Base-by-base conservation (phyloP, 805 yeast species). In the Cyberlindnera maritima region DNA sequence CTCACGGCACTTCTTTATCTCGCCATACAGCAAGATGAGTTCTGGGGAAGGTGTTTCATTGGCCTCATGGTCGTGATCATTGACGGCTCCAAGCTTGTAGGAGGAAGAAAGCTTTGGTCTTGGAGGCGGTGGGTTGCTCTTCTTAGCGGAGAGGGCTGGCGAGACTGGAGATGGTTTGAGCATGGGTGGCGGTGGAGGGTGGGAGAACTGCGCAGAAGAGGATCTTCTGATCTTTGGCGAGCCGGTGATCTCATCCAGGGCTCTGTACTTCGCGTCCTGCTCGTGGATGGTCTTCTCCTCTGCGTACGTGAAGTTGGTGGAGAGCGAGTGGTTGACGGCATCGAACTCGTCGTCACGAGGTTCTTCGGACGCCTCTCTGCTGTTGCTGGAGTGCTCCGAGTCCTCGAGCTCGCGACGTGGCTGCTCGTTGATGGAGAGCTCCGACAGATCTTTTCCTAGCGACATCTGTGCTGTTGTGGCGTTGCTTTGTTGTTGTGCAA, bases 21-120 rank as follows among this genome's bases (percentile, higher is more conserved):
- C 79, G 23, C 75, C 63, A 59, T 80, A 86, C 39, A 87, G 69
- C 45, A 77, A 81, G 46, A 84, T 68, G 53, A 87, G 68, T 54
- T 87, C 95, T 5, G 77, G 78, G 0, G 90, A 80, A 1, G 91
- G 88, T 36, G 72, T 69, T 41, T 81, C 86, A 41, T 73, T 73
- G 1, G 78, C 59, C 52, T 74, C 77, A 44, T 75, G 78, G 43
- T 75, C 78, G 54, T 72, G 73, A 40, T 70, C 77, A 20, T 71
- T 62, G 37, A 78, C 62, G 54, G 70, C 62, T 4, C 80, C 77
- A 56, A 76, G 63, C 51, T 73, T 76, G 49, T 69, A 73, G 13
- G 64, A 63, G 37, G 43, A 39, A 13, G 38, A 48, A 29, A 36
- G 53, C 54, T 32, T 58, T 44, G 39, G 57, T 43, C 50, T 55